Conservation (phyloP, 352 stramenopile species). For the Saprolegnia parasitica region DNA sequence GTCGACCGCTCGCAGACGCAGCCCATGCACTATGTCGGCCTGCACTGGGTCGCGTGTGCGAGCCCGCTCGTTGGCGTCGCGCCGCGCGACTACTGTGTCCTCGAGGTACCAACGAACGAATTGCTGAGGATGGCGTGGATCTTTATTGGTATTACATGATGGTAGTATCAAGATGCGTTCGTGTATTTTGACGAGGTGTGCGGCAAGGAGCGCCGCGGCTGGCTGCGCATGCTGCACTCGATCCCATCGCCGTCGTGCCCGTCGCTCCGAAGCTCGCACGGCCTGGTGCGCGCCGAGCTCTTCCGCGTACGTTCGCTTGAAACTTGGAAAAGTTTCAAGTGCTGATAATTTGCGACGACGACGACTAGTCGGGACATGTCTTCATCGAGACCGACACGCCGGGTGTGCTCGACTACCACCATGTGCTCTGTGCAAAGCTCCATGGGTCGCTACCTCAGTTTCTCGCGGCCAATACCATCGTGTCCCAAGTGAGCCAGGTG, state of each 20-base stretch:
- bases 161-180: not conserved
- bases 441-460: not conserved
- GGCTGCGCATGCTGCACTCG: not conserved
- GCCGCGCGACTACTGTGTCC: not conserved
- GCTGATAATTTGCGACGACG: too few relatives aligned
- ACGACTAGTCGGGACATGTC: conserved; percentile 1
- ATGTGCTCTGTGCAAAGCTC: not conserved
- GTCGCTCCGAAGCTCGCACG: not conserved
- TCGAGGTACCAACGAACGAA: not conserved
- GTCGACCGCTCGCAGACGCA: not conserved
- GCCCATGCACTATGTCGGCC: not conserved
- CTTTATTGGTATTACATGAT: too few relatives aligned
- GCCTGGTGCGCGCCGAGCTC: not conserved
- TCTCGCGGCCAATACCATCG: not conserved
- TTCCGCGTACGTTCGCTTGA: not conserved
- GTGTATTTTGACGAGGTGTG: not conserved
- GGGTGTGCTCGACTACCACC: not conserved
- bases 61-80: not conserved
- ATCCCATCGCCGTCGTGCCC: not conserved
- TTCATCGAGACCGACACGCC: conserved; percentile 14
- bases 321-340: too few relatives aligned
- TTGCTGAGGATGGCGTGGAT: not conserved
- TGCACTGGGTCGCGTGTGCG: not conserved
- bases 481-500: not conserved
- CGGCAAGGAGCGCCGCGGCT: not conserved